Conservation (phyloP, 139 green algal genomes). For the Chlorella sp. region DNA sequence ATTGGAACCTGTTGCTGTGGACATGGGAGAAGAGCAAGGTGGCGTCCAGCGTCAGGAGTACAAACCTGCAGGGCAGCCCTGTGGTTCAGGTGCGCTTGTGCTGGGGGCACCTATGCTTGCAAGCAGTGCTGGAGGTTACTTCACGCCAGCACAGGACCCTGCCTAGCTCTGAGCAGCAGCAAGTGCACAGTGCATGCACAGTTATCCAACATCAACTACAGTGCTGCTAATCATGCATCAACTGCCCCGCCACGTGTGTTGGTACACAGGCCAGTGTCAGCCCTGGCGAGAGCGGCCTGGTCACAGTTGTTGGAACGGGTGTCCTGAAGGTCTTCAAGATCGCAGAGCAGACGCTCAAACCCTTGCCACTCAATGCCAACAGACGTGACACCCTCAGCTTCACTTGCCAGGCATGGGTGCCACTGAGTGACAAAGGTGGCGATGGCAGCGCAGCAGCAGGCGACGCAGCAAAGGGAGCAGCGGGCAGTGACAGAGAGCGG, state of each 20-base stretch:
- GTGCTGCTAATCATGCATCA: no score
- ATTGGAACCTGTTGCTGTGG: conserved; percentile 86
- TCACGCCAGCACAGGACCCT: no score
- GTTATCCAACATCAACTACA: no score
- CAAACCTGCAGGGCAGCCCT: conserved; percentile 35
- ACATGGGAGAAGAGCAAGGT: conserved; percentile 87
- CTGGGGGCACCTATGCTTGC: no score
- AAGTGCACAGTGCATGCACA: no score
- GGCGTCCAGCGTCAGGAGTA: conserved; percentile 33
- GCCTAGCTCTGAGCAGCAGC: no score
- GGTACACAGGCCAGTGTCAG: no score
- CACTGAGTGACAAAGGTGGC: no score
- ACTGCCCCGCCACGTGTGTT: no score
- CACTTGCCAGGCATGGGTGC: conserved; percentile 45
- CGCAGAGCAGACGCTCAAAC: conserved; percentile 42
- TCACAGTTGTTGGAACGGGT: conserved; percentile 57
- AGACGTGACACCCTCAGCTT: conserved; percentile 21
- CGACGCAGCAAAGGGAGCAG: conserved; percentile 17
- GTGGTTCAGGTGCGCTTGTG: no score
- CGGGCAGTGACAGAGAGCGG: conserved; percentile 50
- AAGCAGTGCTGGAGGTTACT: no score
- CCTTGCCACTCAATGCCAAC: conserved; percentile 29
- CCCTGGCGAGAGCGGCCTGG: conserved; percentile 35
- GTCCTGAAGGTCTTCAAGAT: conserved; percentile 62
- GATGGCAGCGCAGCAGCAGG: no score